phyloP scores from a whole-genome alignment of 1,139 yeast species.

The Yamadazyma triangularis region DNA sequence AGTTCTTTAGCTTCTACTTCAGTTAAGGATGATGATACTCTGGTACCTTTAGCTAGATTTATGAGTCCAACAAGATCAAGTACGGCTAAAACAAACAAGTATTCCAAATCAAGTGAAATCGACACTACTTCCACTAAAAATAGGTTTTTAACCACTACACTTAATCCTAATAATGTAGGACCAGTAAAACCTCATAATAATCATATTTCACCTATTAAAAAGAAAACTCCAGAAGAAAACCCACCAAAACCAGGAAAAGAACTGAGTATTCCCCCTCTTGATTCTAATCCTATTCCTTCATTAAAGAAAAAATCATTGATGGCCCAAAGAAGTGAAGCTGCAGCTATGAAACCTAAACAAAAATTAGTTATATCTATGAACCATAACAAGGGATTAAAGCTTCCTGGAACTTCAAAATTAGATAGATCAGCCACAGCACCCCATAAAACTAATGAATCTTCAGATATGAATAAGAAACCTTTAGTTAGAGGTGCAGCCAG shows the following conservation, averaged over 20 bases:
- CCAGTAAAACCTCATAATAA: constrained; percentile 2
- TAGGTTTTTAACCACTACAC: constrained; percentile 5
- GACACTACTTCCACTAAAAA: constrained; percentile 3
- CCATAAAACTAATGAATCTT: constrained; percentile 2
- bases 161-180: constrained; percentile 3
- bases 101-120: constrained; percentile 3
- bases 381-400: constrained; percentile 19
- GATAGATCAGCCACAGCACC: neutral
- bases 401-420: constrained; percentile 3
- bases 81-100: constrained; percentile 19
- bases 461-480: neutral
- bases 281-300: constrained; percentile 14
- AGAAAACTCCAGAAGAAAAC: neutral
- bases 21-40: constrained; percentile 6
- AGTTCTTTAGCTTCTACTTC: constrained; percentile 8
- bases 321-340: constrained; percentile 27
- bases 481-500: too few relatives aligned
- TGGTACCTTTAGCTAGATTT: constrained; percentile 1
- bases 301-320: constrained; percentile 28
- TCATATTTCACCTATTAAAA: constrained; percentile 6
- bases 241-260: neutral
- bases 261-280: constrained; percentile 10
- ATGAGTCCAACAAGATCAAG: constrained; percentile 26
- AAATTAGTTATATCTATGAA: constrained; percentile 26
- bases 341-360: constrained; percentile 21